Evolutionary conservation across 306 rosid genomes (phyloP), one percentile per base, ranked within the genome.

Genomic region (Fragaria vesca): DNA sequence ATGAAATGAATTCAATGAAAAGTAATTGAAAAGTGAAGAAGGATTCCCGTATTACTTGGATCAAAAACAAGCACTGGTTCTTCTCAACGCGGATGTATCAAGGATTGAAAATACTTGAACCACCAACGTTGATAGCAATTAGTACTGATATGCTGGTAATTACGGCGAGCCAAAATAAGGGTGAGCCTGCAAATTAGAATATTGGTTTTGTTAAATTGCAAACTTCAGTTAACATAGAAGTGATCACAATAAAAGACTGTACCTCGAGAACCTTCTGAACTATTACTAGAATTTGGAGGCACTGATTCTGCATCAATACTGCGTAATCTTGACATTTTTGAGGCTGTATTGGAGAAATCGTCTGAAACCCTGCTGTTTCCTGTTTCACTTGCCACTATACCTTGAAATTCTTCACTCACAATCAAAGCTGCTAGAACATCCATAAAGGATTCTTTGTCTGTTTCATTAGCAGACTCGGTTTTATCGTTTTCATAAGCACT

Each of bases 321-420:
- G 12, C 83, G 71, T 40, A 90, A 76, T 78, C 82, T 84, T 74
- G 88, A 72, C 34, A 50, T 73, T 68, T 83, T 85, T 11, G 91
- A 26, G 28, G 85, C 88, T 66, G 61, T 34, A 69, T 61, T 84
- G 62, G 84, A 73, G 82, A 70, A 79, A 82, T 90, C 92, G 70
- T 88, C 89, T 30, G 16, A 81, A 83, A 50, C 66, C 85, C 86
- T 96, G 66, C 79, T 60, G 77, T 72, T 78, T 57, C 93, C 90
- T 0, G 91, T 67, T 72, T 96, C 99, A 26, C 97, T 91, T 52
- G 99, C 91, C 71, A 96, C 98, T 75, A 96, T 96, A 66, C 99
- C 98, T 87, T 83, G 94, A 84, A 96, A 96, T 82, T 96, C 98
- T 86, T 96, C 99, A 6, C 99, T 96, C 66, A 93, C 97, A 72